Base-by-base conservation (phyloP, 495 filamentous ascomycete species). In the Articulospora tetracladia region DNA sequence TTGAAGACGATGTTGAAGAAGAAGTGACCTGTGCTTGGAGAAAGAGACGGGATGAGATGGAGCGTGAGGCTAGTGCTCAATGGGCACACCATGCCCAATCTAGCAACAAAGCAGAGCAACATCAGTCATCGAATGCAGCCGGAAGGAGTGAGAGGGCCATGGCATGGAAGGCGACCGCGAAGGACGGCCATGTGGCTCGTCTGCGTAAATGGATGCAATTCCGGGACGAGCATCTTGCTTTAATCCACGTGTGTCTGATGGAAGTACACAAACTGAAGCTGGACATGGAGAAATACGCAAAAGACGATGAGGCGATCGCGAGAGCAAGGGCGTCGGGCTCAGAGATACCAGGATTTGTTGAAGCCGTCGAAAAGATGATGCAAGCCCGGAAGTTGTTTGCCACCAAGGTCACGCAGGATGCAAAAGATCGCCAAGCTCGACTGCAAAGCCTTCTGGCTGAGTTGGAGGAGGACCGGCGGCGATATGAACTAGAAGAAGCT, bases 401-500 rank as follows among this genome's bases (percentile, higher is more conserved):
- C 47, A n/a, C n/a, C 39, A 50, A 50, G n/a, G 25, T 50, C 3
- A 11, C 23, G 7, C 4, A 13, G 6, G 13, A 32, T 47, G 17
- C 47, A 25, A 12, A 13, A 10, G 22, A 50, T 50, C 23, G 10
- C 2, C 24, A 27, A 25, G 17, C 10, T 3, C 22, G 12, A 50
- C 11, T 50, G 11, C 47, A 50, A 50, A 50, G 10, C 25, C 47
- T 50, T 15, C 39, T 44, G 17, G 17, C 6, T 25, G 47, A 56
- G 24, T 28, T 62, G 26, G 55, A 53, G 17, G 36, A 59, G 26
- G 53, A 57, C 19, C 26, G 41, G 22, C 50, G 26, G 17, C 17
- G 17, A 15, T 66, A 59, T 47, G 59, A 66, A 25, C 20, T 23
- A 0, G 55, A 59, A 54, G 63, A 66, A 44, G 44, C 17, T 15